Evolutionary conservation across 257 asterid genomes (phyloP).

Genomic region (Mitragyna speciosa): DNA sequence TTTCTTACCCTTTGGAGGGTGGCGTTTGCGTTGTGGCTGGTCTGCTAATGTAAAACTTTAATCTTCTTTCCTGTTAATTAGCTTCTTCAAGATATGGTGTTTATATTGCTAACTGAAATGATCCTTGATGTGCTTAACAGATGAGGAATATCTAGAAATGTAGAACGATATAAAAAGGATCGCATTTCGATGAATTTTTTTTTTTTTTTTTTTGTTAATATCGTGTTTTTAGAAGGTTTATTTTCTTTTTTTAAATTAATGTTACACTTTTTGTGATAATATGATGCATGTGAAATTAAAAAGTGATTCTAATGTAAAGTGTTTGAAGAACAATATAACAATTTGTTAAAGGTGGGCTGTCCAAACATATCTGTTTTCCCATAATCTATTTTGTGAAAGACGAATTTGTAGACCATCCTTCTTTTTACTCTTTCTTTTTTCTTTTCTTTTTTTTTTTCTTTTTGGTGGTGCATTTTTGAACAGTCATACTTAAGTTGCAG

Average conservation of each 20-base stretch:
- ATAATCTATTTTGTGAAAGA: background rate
- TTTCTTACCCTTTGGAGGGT: background rate
- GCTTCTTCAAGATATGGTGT: background rate
- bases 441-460: background rate
- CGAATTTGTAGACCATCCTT: background rate
- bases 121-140: background rate
- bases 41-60: conserved; percentile 5
- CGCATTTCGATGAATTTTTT: no score
- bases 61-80: background rate
- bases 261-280: no score
- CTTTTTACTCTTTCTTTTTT: no score
- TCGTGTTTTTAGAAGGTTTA: no score
- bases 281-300: no score
- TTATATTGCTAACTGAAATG: background rate
- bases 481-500: background rate
- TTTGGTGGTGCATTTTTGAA: background rate
- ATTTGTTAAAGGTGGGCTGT: no score
- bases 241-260: no score
- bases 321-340: no score
- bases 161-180: background rate
- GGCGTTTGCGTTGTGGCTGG: background rate
- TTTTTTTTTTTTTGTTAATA: no score
- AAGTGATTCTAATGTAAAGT: no score
- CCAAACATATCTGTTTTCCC: no score
- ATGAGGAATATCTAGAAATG: background rate